phyloP scores from a whole-genome alignment of 805 yeast genomes.

The Candida vartiovaarae region DNA sequence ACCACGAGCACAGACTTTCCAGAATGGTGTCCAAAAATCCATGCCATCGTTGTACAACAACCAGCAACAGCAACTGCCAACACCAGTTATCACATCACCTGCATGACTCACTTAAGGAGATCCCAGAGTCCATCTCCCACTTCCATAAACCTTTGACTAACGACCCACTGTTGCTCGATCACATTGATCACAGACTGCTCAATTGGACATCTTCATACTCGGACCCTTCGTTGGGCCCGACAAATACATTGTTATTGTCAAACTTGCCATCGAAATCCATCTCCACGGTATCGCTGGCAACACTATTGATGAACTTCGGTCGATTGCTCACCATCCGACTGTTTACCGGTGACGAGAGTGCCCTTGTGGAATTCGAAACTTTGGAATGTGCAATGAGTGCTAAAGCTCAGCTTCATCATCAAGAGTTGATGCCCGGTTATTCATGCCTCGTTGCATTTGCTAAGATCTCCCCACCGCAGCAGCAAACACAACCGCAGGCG shows the following conservation, averaged over 20 bases:
- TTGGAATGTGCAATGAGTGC: slow-evolving; percentile 76
- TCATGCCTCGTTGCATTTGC: slow-evolving; percentile 82
- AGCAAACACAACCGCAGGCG: slow-evolving; percentile 2
- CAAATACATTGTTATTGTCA: slow-evolving; percentile 69
- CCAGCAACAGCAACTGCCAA: not conserved
- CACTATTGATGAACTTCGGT: slow-evolving; percentile 59
- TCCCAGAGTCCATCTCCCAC: slow-evolving; percentile 6
- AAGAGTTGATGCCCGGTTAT: slow-evolving; percentile 74
- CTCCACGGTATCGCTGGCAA: slow-evolving; percentile 49
- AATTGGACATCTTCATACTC: slow-evolving; percentile 66
- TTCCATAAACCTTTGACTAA: slow-evolving; percentile 10
- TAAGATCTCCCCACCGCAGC: slow-evolving; percentile 41
- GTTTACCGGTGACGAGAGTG: slow-evolving; percentile 41
- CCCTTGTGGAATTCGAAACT: slow-evolving; percentile 65
- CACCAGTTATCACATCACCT: too few relatives aligned
- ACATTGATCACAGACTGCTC: slow-evolving; percentile 50
- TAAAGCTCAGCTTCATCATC: slow-evolving; percentile 69
- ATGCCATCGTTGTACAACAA: slow-evolving; percentile 25
- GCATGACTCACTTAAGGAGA: slow-evolving; percentile 8
- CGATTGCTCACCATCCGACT: slow-evolving; percentile 53
- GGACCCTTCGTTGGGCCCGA: slow-evolving; percentile 65
- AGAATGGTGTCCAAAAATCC: slow-evolving; percentile 20
- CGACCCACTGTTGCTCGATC: slow-evolving; percentile 39
- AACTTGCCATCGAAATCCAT: slow-evolving; percentile 60
- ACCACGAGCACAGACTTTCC: slow-evolving; percentile 37